Base-by-base conservation (phyloP, 345 rosid genomes). In the Boechera divaricarpa region DNA sequence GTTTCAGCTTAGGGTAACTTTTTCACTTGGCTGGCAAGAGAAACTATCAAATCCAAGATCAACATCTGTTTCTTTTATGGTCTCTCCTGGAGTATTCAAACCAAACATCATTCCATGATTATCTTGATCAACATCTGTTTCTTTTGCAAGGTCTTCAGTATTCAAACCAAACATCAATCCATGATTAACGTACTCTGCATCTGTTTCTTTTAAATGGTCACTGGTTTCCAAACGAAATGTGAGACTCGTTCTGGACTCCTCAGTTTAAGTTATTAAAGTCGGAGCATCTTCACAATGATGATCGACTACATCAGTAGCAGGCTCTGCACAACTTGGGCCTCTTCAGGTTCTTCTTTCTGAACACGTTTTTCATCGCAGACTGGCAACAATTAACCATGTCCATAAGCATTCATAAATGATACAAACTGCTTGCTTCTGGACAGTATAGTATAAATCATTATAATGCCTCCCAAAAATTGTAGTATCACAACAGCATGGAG, bases 321-420 rank as follows among this genome's bases (percentile, higher is more conserved):
- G 78, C 73, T 89, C 82, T 35, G 78, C 74, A 64, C 82, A 82
- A 49, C 83, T 66, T 61, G 73, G 33, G 58, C 72, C 53, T 31
- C n/a, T n/a, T 80, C 79, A 18, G 29, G 16, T 69, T 76, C 84
- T 28, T 80, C 69, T 63, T 75, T 69, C 36, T 59, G 81, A 73
- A 44, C 58, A 54, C 70, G 62, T 63, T 86, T 79, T 13, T 58
- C 88, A 52, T 73, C 55, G 51, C 85, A 75, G 49, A 80, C 96
- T 86, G 84, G 47, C 63, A 77, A 47, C 47, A 79, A 71, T 56
- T 13, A 52, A 80, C 24, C 38, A 69, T 58, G 9, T 35, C 51
- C 57, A 64, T 65, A 12, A 80, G 80, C 11, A 58, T 36, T 16
- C 52, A 55, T 10, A 63, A 1, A 62, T 48, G 63, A 56, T 36